Evolutionary conservation across 108 stramenopile genomes (phyloP).

Genomic region (Seminavis robusta): DNA sequence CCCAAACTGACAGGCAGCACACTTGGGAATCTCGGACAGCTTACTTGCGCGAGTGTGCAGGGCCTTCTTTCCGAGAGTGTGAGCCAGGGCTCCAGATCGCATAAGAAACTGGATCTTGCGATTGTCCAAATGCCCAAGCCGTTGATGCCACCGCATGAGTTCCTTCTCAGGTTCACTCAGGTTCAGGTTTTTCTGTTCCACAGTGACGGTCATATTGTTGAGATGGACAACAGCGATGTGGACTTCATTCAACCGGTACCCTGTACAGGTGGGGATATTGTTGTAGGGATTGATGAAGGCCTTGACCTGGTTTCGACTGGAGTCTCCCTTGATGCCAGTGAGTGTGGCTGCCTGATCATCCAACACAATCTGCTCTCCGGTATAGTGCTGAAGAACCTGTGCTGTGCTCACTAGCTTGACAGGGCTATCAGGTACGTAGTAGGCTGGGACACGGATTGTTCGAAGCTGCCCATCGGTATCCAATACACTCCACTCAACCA

Average conservation of each 20-base stretch:
- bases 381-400: background rate
- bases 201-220: too few relatives aligned
- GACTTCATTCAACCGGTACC: background rate
- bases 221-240: too few relatives aligned
- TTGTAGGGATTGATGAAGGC: background rate
- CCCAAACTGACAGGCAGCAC: slow-evolving; percentile 17
- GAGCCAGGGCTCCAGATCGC: slow-evolving; percentile 1
- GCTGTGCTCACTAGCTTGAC: slow-evolving; percentile 15
- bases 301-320: background rate
- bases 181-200: slow-evolving; percentile 43
- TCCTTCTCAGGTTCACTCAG: slow-evolving; percentile 23
- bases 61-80: background rate
- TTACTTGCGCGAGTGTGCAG: background rate
- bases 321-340: background rate
- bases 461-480: slow-evolving; percentile 1
- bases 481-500: slow-evolving; percentile 18
- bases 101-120: too few relatives aligned
- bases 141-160: slow-evolving; percentile 27
- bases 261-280: background rate
- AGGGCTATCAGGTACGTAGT: slow-evolving; percentile 13
- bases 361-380: too few relatives aligned
- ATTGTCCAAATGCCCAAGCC: slow-evolving; percentile 38
- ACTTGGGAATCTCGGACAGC: background rate
- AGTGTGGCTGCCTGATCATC: too few relatives aligned
- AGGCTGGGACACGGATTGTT: slow-evolving; percentile 10